Evolutionary conservation across 768 basidiomycete species (phyloP), one percentile per base, ranked within the genome.

Genomic region (Collybia nuda): DNA sequence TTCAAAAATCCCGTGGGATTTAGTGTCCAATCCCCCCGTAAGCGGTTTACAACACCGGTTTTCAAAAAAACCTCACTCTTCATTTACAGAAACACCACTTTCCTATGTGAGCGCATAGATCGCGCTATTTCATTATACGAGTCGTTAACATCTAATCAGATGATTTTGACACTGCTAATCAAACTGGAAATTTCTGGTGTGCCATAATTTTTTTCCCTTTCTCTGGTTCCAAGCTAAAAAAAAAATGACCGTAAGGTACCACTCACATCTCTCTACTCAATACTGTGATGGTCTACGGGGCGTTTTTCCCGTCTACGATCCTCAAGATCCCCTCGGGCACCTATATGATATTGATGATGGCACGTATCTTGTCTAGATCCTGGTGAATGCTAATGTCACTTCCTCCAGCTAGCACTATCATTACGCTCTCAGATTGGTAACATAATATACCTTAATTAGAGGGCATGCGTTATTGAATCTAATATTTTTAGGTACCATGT

Each of bases 1-100:
- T 11, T 11, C 3, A 11, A 11, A 4, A 5, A 5, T 32, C 9
- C 12, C 28, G 18, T 19, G 18, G 32, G 18, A 35, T 18, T 38
- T 45, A 59, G 55, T 78, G 76, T 50, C 76, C 75, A 2, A 73
- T 74, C 14, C 63, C 60, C 8, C 52, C 77, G 55, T 55, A 42
- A 53, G 48, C 42, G n/a, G 17, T 8, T 4, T 18, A 24, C 40
- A 5, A 5, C 35, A n/a, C n/a, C n/a, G n/a, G n/a, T n/a, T n/a
- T n/a, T n/a, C n/a, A n/a, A n/a, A n/a, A n/a, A n/a, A n/a, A n/a
- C n/a, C 36, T 17, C 26, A 19, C 19, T 14, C n/a, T 17, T 11
- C 17, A 23, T n/a, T 6, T 18, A n/a, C 23, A 54, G 53, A 0
- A 69, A 66, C 1, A 39, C 72, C 24, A 68, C 68, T 22, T 56